Base-by-base conservation (phyloP, 192 early-diverging fungal genomes). In the Backusella luteola region DNA sequence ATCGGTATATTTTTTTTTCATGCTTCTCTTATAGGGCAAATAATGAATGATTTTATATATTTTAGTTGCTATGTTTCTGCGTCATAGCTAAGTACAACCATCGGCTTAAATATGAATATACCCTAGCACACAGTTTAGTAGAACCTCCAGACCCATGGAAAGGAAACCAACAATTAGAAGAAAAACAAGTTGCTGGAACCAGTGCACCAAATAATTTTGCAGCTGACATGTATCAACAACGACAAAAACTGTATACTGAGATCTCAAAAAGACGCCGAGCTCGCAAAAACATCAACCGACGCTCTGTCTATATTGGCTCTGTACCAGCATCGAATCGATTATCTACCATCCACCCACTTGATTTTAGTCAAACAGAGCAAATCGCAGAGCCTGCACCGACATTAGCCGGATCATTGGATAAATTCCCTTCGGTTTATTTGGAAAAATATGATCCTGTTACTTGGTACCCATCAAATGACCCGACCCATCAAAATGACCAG, bases 231-330 rank as follows among this genome's bases (percentile, higher is more conserved):
- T 67, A 73, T 35, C 38, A 74, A 1, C 71, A 73, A 17, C 77
- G 77, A 4, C 77, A 78, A 41, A 66, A 56, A 41, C 26, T 78
- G 4, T 78, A 74, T 59, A 67, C 41, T 39, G 72, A 73, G 26
- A 78, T 78, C 39, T 38, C 77, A 6, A 78, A 78, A 53, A 53
- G 77, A 19, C 59, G 49, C 1, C 66, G 32, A 38, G 44, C 42
- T 7, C 44, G 32, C 68, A 38, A 34, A 19, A 67, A 44, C 4
- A 34, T 34, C 6, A 66, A 34, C 6, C 59, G 41, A 36, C 29
- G 52, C 3, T 59, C 71, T 44, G 7, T 35, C 39, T 6, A 34
- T 41, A 63, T 63, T 12, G 56, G 56, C 2, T 7, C 56, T 29
- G 23, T 29, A 14, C 26, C 56, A 23, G 34, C 2, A 11, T 36